Evolutionary conservation across 2,329 filamentous ascomycete species (phyloP), one percentile per base, ranked within the genome.

Genomic region (Trichophyton equinum): DNA sequence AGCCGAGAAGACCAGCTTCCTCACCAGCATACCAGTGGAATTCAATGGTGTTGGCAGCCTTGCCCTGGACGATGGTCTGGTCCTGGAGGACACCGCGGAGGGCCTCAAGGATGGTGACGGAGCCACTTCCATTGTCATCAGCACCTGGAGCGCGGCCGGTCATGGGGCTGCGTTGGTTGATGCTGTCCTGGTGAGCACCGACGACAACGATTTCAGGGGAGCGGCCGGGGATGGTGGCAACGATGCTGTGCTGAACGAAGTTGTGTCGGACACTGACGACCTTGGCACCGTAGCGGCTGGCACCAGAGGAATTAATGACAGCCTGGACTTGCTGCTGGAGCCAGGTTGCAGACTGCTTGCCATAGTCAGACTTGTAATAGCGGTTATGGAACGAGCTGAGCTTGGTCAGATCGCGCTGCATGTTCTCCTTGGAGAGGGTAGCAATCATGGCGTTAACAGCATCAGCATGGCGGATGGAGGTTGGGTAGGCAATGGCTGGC

Each of bases 21-120:
- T 96, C 91, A 11, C 89, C 91, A 49, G 86, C 89, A 77, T 95
- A 96, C 90, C 90, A 96, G 76, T 96, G 91, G 74, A 97, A 97
- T 77, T 97, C 92, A 67, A 99, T 79, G 0, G 90, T 95, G 76
- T 96, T 96, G 61, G 83, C 75, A 3, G 85, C 86, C 65, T 89
- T 83, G 64, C 90, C 90, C 58, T 81, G 76, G 40, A 85, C 74
- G 62, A 96, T 81, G 59, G 85, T 81, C 63, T 86, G 75, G n/a
- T 86, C 86, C 66, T 83, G 81, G 61, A 96, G 81, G 8, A 97
- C 80, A 49, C 89, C 87, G 40, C 90, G 85, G 70, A 99, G 83
- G 1, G 91, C 89, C 75, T 99, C 94, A 58, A 97, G 83, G 67
- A 96, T 97, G 11, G 92, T 97, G 20, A 97, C 91, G 1, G 91